Evolutionary conservation across 1,139 yeast genomes (phyloP).

Genomic region (Magnusiomyces clavatus): DNA sequence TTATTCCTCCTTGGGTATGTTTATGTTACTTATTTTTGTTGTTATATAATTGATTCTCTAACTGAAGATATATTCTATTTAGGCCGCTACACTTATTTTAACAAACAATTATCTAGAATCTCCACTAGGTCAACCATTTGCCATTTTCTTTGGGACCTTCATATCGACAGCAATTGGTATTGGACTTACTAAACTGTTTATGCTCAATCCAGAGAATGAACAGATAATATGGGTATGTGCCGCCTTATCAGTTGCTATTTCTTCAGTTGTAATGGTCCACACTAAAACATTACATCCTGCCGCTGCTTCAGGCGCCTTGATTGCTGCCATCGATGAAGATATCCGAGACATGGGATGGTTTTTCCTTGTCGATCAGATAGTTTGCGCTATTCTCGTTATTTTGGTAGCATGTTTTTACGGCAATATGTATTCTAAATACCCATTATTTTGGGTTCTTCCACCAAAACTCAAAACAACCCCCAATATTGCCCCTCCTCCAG

Average conservation of each 20-base stretch:
- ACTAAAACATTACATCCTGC: constrained; percentile 63
- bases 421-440: constrained; percentile 49
- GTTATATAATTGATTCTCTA: not conserved
- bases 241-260: constrained; percentile 49
- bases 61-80: constrained; percentile 22
- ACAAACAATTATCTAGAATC: constrained; percentile 49
- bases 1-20: constrained; percentile 39
- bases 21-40: not conserved
- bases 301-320: constrained; percentile 62
- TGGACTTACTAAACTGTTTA: constrained; percentile 48
- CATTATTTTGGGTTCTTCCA: constrained; percentile 58
- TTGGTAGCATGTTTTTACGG: constrained; percentile 49
- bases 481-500: too few relatives aligned
- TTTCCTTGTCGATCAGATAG: constrained; percentile 51
- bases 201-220: constrained; percentile 31
- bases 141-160: constrained; percentile 50
- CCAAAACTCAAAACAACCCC: constrained; percentile 15
- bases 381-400: constrained; percentile 44
- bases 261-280: constrained; percentile 50
- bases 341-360: constrained; percentile 57
- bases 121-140: constrained; percentile 64
- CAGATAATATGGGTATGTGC: constrained; percentile 52
- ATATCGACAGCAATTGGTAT: constrained; percentile 48
- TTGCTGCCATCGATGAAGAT: constrained; percentile 45
- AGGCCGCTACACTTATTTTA: constrained; percentile 58